Evolutionary conservation across 148 eudicot genomes (phyloP).

Genomic region (Heliamphora exappendiculata): DNA sequence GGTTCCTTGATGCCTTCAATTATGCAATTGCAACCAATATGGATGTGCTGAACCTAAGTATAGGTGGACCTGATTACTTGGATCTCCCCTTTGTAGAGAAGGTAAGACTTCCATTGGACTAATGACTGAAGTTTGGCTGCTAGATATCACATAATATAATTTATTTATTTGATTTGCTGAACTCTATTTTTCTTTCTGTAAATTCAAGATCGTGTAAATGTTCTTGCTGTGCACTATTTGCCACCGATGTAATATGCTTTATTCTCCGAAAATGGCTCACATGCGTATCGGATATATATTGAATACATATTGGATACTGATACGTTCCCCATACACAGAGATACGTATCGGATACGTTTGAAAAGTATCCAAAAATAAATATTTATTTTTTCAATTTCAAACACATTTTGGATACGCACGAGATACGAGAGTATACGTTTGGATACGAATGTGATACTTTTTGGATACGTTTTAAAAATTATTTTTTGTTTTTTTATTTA

Average conservation of each 20-base stretch:
- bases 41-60: slow-evolving; percentile 96
- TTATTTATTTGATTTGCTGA: not conserved
- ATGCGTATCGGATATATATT: too few relatives aligned
- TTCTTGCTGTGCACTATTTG: not conserved
- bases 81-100: slow-evolving; percentile 99
- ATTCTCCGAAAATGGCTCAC: too few relatives aligned
- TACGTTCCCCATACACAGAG: too few relatives aligned
- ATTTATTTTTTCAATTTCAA: too few relatives aligned
- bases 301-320: too few relatives aligned
- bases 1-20: slow-evolving; percentile 99
- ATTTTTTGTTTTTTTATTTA: too few relatives aligned
- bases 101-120: slow-evolving; percentile 34
- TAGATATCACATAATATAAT: not conserved
- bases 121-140: not conserved
- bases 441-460: too few relatives aligned
- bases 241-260: not conserved
- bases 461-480: too few relatives aligned
- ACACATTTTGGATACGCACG: too few relatives aligned
- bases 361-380: too few relatives aligned
- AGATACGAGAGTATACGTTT: too few relatives aligned
- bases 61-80: slow-evolving; percentile 97
- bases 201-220: not conserved
- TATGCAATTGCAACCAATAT: slow-evolving; percentile 97
- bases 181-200: not conserved
- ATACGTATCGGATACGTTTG: too few relatives aligned